Conservation (phyloP, 1,139 yeast genomes). For the Candida sp. region DNA sequence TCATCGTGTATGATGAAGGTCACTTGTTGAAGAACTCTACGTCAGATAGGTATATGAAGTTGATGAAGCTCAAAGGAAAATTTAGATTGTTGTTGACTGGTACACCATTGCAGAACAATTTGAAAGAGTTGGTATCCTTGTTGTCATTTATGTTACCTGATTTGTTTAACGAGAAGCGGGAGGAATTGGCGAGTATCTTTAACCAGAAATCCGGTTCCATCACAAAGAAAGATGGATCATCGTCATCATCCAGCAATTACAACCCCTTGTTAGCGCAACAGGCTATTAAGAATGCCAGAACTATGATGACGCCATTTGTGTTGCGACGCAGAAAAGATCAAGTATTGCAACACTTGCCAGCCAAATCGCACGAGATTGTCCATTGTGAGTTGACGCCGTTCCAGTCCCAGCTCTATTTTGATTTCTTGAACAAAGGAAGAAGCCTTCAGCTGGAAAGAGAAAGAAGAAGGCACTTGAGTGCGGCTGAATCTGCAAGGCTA, state of each 20-base stretch:
- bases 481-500: conserved; percentile 41
- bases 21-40: conserved; percentile 92
- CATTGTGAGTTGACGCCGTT: conserved; percentile 63
- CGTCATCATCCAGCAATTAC: conserved; percentile 43
- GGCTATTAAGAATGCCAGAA: conserved; percentile 90
- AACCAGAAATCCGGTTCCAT: conserved; percentile 67
- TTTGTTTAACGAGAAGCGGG: conserved; percentile 79
- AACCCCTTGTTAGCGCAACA: conserved; percentile 89
- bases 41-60: conserved; percentile 83
- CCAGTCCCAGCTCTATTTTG: conserved; percentile 67
- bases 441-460: conserved; percentile 54
- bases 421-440: conserved; percentile 53
- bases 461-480: conserved; percentile 47
- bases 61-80: conserved; percentile 81
- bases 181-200: conserved; percentile 81
- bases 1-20: conserved; percentile 96
- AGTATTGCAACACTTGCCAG: conserved; percentile 87
- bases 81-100: conserved; percentile 92
- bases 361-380: conserved; percentile 65
- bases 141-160: conserved; percentile 90
- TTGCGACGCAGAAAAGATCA: conserved; percentile 91
- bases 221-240: conserved; percentile 25
- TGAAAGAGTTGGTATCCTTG: conserved; percentile 87
- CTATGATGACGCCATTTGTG: conserved; percentile 99
- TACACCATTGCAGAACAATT: conserved; percentile 94